Conservation (phyloP, 495 filamentous ascomycete species). For the Xylaria castorea region DNA sequence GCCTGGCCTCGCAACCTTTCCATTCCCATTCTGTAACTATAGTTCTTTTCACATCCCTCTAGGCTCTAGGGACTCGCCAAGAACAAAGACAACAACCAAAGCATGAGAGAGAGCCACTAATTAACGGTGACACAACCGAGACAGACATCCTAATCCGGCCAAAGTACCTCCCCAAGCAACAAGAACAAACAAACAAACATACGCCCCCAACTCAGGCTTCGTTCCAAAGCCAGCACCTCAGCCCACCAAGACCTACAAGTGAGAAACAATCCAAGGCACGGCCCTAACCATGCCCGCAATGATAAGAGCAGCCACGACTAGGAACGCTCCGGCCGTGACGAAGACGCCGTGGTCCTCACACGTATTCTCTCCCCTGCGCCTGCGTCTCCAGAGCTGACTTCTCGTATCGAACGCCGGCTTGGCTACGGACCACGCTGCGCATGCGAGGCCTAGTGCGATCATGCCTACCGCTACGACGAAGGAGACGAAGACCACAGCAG, state of each 20-base stretch:
- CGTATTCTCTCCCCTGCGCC: conserved; percentile 33
- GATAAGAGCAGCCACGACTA: conserved; percentile 9
- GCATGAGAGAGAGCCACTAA: neutral
- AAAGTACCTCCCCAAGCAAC: neutral
- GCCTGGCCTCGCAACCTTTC: neutral
- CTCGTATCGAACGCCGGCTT: conserved; percentile 39
- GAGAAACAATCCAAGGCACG: neutral
- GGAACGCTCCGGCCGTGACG: conserved; percentile 32
- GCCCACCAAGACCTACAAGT: neutral
- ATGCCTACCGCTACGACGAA: conserved; percentile 29
- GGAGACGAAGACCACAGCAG: conserved; percentile 10
- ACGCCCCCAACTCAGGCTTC: neutral
- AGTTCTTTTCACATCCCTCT: neutral
- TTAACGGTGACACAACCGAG: neutral
- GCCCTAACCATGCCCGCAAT: neutral
- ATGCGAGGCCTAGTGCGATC: conserved; percentile 31
- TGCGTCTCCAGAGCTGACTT: conserved; percentile 40
- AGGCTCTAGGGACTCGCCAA: neutral
- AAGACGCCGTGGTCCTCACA: conserved; percentile 37
- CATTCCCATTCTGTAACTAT: neutral
- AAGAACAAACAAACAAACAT: neutral
- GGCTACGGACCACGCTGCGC: conserved; percentile 37
- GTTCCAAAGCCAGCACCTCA: neutral
- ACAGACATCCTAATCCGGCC: neutral
- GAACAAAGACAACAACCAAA: neutral